phyloP scores from a whole-genome alignment of 2,329 filamentous ascomycete species.

The Ophiostoma perfectum region DNA sequence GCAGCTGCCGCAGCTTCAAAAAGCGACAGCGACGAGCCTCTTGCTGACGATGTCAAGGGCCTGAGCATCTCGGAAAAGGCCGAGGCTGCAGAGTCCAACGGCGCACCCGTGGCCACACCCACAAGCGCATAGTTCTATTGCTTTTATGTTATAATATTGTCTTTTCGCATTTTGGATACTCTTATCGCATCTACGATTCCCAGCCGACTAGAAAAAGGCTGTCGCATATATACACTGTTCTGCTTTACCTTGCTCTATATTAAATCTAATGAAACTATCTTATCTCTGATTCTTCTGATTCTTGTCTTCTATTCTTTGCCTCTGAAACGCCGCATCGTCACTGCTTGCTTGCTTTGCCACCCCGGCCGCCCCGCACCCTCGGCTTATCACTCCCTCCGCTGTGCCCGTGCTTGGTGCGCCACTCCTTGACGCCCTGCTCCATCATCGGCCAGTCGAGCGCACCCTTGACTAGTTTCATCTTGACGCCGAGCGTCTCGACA shows the following conservation, averaged over 20 bases:
- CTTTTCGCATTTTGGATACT: constrained; percentile 13
- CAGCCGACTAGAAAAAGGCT: constrained; percentile 1
- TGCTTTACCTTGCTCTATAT: background rate
- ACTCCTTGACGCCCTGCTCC: constrained; percentile 71
- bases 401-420: constrained; percentile 51
- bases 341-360: background rate
- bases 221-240: constrained; percentile 11
- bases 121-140: background rate
- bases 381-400: constrained; percentile 57
- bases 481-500: constrained; percentile 71
- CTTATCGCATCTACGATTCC: background rate
- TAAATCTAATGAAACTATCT: background rate
- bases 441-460: constrained; percentile 73
- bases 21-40: background rate
- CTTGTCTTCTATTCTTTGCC: background rate
- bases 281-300: background rate
- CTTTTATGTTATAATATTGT: background rate
- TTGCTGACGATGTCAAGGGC: constrained; percentile 17
- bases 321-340: background rate
- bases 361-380: background rate
- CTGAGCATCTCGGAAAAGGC: constrained; percentile 24
- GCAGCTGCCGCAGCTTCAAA: constrained; percentile 4
- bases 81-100: constrained; percentile 3
- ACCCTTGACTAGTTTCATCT: constrained; percentile 75
- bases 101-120: background rate